Percentiles rank a stretch among this genome's conserved stretches.
Conservation (phyloP, 2,329 filamentous ascomycete genomes). For the Monosporascus sp. region DNA sequence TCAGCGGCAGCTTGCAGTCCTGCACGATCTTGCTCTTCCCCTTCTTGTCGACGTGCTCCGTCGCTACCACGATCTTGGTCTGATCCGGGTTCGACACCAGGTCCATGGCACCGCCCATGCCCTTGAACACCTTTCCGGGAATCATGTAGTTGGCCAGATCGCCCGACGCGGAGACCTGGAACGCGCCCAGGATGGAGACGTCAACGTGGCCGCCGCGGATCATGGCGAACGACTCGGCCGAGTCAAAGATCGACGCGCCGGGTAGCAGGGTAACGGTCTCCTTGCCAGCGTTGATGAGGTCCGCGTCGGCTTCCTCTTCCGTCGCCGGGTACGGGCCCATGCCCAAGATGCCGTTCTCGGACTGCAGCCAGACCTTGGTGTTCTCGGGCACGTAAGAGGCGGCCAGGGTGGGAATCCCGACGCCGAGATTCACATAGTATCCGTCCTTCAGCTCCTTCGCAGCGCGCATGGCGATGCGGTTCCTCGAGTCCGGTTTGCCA, state of each 20-base stretch:
- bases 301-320: constrained; percentile 65
- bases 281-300: constrained; percentile 83
- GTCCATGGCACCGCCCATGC: constrained; percentile 78
- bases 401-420: constrained; percentile 83
- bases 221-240: constrained; percentile 79
- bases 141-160: constrained; percentile 90
- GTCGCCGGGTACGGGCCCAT: constrained; percentile 72
- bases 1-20: constrained; percentile 58
- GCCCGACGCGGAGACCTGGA: constrained; percentile 73
- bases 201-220: constrained; percentile 81
- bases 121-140: constrained; percentile 80
- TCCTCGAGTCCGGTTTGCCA: constrained; percentile 48
- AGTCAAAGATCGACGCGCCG: constrained; percentile 73
- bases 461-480: constrained; percentile 70
- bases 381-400: constrained; percentile 66
- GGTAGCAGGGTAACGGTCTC: constrained; percentile 77
- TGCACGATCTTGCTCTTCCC: constrained; percentile 62
- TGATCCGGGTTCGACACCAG: constrained; percentile 64
- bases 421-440: constrained; percentile 74
- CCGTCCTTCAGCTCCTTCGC: constrained; percentile 77
- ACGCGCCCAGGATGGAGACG: constrained; percentile 75
- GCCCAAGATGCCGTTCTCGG: constrained; percentile 79
- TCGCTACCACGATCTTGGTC: constrained; percentile 68
- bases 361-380: constrained; percentile 75
- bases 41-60: constrained; percentile 65